Conservation (phyloP, 2,329 filamentous ascomycete species). For the Penicillium sp. region DNA sequence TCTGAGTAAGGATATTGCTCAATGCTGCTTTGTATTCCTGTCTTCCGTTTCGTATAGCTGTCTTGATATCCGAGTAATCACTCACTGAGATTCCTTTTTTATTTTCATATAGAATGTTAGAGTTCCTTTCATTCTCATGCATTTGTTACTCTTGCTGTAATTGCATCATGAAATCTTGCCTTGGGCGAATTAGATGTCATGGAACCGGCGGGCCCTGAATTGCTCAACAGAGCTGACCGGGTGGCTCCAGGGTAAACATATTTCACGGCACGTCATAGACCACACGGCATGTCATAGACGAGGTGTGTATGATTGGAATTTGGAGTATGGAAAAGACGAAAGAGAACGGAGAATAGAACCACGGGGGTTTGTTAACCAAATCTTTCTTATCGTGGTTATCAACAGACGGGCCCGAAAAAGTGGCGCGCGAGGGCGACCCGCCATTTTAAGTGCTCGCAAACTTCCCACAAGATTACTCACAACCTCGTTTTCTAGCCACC, state of each 20-base stretch:
- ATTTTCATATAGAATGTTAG: background rate
- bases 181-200: background rate
- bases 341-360: background rate
- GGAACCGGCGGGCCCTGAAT: background rate
- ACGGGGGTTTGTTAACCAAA: too few relatives aligned
- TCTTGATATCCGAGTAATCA: conserved; percentile 25
- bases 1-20: conserved; percentile 31
- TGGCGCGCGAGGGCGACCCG: conserved; percentile 6
- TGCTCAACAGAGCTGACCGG: background rate
- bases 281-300: background rate
- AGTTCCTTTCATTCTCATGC: background rate
- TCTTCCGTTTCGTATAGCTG: conserved; percentile 3
- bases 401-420: conserved; percentile 2
- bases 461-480: background rate
- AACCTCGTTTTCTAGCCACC: conserved; percentile 5
- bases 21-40: background rate
- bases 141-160: background rate
- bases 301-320: background rate
- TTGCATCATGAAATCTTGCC: background rate
- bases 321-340: background rate
- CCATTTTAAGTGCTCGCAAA: conserved; percentile 2
- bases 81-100: conserved; percentile 4
- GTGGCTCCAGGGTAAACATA: background rate
- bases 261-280: background rate
- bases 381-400: too few relatives aligned